Conservation (phyloP, 1,284 basidiomycete genomes). For the Omphalotus olearius region DNA sequence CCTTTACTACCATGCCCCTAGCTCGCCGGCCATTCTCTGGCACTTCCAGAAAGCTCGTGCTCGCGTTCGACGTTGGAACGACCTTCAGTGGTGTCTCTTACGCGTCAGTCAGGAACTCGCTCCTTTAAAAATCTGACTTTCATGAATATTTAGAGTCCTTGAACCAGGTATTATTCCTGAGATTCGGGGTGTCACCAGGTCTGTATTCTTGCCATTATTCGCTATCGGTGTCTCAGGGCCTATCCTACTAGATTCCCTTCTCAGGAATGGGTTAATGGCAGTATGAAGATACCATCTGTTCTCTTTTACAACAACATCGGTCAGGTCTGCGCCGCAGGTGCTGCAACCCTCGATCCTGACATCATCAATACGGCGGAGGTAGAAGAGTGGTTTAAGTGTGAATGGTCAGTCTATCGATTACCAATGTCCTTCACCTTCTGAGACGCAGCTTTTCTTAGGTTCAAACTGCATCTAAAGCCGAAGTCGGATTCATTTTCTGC, state of each 20-base stretch:
- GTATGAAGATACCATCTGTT: conserved; percentile 42
- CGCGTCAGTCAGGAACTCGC: background rate
- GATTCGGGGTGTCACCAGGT: conserved; percentile 35
- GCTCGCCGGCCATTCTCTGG: conserved; percentile 3
- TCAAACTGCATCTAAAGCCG: conserved; percentile 36
- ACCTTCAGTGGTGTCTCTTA: conserved; percentile 28
- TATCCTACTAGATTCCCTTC: conserved; percentile 15
- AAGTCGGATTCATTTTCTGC: conserved; percentile 25
- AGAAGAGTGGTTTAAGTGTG: conserved; percentile 25
- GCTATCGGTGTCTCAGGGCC: background rate
- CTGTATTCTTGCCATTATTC: conserved; percentile 12
- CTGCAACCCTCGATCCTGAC: conserved; percentile 30
- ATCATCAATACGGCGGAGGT: conserved; percentile 31
- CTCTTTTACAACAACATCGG: conserved; percentile 37
- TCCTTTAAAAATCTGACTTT: background rate
- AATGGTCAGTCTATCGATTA: conserved; percentile 29
- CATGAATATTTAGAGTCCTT: conserved; percentile 14
- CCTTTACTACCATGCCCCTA: background rate
- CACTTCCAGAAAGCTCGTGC: conserved; percentile 23
- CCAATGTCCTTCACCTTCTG: background rate
- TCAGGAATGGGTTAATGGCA: conserved; percentile 35
- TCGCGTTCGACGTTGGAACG: conserved; percentile 43
- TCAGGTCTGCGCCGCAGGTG: conserved; percentile 32
- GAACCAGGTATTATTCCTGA: conserved; percentile 35
- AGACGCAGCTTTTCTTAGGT: conserved; percentile 25